A percentile compares a stretch with the other conserved stretches of the same genome.
These are phyloP conservation scores for Chlamydomonas applanata DNA, from an alignment of 139 green algal genomes.

Conservation along the genomic window DNA sequence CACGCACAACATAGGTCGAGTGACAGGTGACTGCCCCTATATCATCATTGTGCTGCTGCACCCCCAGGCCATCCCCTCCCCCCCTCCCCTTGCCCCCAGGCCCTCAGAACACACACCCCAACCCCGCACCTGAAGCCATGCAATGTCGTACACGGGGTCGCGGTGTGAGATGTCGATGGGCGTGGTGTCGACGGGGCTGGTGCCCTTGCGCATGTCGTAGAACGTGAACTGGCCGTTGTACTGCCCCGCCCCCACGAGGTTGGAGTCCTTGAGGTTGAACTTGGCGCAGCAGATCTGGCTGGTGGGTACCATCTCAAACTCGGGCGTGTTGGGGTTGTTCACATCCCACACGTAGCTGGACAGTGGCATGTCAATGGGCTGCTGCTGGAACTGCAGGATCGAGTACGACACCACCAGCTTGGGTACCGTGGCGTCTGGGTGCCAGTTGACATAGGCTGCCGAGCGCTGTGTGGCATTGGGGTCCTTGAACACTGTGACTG, in stretches of 20 bases:
- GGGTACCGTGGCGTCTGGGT: conserved; percentile 70
- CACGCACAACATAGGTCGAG: too few relatives aligned
- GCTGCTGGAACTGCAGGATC: conserved; percentile 84
- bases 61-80: too few relatives aligned
- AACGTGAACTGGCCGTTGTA: conserved; percentile 89
- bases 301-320: conserved; percentile 68
- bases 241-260: conserved; percentile 77
- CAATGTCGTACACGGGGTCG: conserved; percentile 84
- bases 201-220: conserved; percentile 86
- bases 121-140: conserved; percentile 90
- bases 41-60: too few relatives aligned
- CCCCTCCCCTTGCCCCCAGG: too few relatives aligned
- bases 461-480: conserved; percentile 54
- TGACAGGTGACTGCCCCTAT: too few relatives aligned
- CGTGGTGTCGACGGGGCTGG: conserved; percentile 62
- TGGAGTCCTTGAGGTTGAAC: conserved; percentile 81
- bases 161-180: conserved; percentile 68
- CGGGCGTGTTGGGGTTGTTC: conserved; percentile 80
- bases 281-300: conserved; percentile 78
- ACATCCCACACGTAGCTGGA: conserved; percentile 90
- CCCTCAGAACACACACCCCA: too few relatives aligned
- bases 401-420: conserved; percentile 78
- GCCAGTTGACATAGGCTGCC: conserved; percentile 74
- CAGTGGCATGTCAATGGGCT: conserved; percentile 67
- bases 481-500: conserved; percentile 83